Evolutionary conservation across 345 rosid species (phyloP).

Genomic region (Aquilaria sinensis): DNA sequence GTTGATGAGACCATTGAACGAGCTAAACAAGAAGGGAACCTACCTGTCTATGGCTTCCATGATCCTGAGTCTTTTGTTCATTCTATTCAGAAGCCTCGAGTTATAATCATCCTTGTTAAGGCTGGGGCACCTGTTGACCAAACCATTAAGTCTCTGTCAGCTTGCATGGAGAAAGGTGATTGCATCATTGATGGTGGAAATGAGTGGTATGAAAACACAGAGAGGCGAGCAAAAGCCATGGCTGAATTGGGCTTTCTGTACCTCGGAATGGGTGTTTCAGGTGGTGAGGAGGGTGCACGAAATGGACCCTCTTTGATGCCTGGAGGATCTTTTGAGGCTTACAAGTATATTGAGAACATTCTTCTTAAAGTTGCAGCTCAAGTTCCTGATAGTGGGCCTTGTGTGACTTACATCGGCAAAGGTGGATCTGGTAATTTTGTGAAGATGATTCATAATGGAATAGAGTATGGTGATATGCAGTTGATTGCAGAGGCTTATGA

Average conservation of each 20-base stretch:
- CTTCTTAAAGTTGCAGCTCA: conserved; percentile 96
- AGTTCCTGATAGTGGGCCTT: conserved; percentile 89
- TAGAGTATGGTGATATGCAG: conserved; percentile 98
- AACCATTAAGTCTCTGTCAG: conserved; percentile 76
- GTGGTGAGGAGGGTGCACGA: conserved; percentile 98
- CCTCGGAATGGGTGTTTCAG: conserved; percentile 98
- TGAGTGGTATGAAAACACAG: conserved; percentile 95
- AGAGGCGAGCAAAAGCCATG: conserved; percentile 81
- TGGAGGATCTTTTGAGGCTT: conserved; percentile 87
- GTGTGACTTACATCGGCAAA: conserved; percentile 82
- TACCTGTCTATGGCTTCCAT: conserved; percentile 79
- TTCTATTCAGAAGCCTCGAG: conserved; percentile 89
- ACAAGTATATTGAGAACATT: conserved; percentile 77
- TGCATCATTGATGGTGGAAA: conserved; percentile 96
- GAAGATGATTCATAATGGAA: conserved; percentile 95
- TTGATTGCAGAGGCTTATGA: conserved; percentile 92
- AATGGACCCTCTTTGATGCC: conserved; percentile 95
- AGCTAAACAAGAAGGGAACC: conserved; percentile 76
- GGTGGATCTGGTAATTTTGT: conserved; percentile 97
- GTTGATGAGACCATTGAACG: conserved; percentile 93
- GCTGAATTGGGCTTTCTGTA: conserved; percentile 72
- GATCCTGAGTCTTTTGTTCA: conserved; percentile 75
- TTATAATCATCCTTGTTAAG: conserved; percentile 90
- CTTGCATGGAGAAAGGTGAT: conserved; percentile 85
- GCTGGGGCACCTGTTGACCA: conserved; percentile 91